These are phyloP conservation scores for Penicillium sp. DNA, from an alignment of 2,329 filamentous ascomycete species.

Conservation along the genomic window DNA sequence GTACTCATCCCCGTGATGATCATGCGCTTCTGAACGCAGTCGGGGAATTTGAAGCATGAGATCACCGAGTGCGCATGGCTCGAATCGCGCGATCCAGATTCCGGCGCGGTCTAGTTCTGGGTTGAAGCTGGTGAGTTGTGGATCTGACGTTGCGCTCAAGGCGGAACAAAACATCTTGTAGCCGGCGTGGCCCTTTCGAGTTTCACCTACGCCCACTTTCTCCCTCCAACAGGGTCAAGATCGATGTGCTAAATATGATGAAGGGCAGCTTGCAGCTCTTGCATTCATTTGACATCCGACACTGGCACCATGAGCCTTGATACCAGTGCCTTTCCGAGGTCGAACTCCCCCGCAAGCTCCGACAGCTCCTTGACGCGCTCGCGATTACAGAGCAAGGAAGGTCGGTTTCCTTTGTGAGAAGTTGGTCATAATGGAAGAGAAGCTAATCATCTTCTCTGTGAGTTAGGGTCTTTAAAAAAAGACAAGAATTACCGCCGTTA, in stretches of 20 bases:
- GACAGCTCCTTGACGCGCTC: constrained; percentile 74
- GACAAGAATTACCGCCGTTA: constrained; percentile 77
- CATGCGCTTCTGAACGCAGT: constrained; percentile 22
- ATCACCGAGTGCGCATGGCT: constrained; percentile 13
- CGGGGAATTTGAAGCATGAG: constrained; percentile 14
- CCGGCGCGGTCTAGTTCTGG: not conserved
- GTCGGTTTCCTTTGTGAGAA: constrained; percentile 46
- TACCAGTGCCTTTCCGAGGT: constrained; percentile 39
- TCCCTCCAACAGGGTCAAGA: constrained; percentile 11
- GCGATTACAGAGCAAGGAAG: constrained; percentile 69
- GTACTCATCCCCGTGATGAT: constrained; percentile 20
- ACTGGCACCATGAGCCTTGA: constrained; percentile 42
- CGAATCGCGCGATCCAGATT: not conserved
- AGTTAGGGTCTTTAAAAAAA: constrained; percentile 45
- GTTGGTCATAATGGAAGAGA: not conserved
- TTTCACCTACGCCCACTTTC: constrained; percentile 14
- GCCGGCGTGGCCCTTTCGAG: constrained; percentile 22
- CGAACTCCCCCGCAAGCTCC: constrained; percentile 71
- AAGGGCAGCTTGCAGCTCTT: constrained; percentile 18
- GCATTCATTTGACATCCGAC: constrained; percentile 22
- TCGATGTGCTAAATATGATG: constrained; percentile 36
- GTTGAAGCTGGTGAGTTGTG: not conserved
- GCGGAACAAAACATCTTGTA: constrained; percentile 24
- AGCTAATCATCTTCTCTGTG: constrained; percentile 5
- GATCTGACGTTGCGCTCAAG: constrained; percentile 20